phyloP scores from a whole-genome alignment of 1,284 basidiomycete genomes.

The Fistulina hepatica region DNA sequence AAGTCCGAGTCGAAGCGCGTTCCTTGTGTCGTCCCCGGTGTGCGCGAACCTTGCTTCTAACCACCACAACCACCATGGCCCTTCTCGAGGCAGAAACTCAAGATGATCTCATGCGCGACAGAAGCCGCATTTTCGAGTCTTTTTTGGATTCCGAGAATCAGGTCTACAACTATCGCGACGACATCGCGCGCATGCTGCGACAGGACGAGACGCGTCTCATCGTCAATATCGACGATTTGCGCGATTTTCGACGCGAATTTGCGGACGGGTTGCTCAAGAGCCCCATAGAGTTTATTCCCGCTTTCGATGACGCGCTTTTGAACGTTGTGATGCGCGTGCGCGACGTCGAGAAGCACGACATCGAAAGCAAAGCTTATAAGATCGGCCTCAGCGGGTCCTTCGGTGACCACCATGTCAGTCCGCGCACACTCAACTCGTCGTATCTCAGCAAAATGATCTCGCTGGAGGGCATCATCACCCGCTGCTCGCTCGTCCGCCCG shows the following conservation, averaged over 20 bases:
- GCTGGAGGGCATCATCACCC: slow-evolving; percentile 95
- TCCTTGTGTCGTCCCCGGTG: neutral
- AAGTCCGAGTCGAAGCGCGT: too few species aligned
- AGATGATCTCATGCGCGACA: slow-evolving; percentile 68
- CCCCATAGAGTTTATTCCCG: slow-evolving; percentile 84
- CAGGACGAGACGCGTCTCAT: slow-evolving; percentile 82
- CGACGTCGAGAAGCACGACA: slow-evolving; percentile 62
- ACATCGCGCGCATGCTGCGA: slow-evolving; percentile 79
- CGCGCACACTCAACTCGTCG: slow-evolving; percentile 78
- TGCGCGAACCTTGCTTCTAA: slow-evolving; percentile 17
- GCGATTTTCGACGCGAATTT: slow-evolving; percentile 83
- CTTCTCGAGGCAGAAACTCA: slow-evolving; percentile 47
- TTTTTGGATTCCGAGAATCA: slow-evolving; percentile 77
- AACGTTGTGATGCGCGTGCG: slow-evolving; percentile 71
- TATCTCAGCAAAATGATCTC: slow-evolving; percentile 96
- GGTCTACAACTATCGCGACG: slow-evolving; percentile 78
- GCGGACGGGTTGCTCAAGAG: slow-evolving; percentile 79
- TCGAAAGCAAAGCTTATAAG: slow-evolving; percentile 70
- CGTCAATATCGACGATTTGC: slow-evolving; percentile 93
- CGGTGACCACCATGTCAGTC: slow-evolving; percentile 96
- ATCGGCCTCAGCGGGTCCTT: slow-evolving; percentile 98
- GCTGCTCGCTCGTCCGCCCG: slow-evolving; percentile 95
- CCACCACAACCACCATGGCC: slow-evolving; percentile 39
- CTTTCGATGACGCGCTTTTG: slow-evolving; percentile 80
- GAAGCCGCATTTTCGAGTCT: slow-evolving; percentile 75